Evolutionary conservation across 169 alveolate genomes (phyloP), one percentile per base, ranked within the genome.

Genomic region (Theileria parva): DNA sequence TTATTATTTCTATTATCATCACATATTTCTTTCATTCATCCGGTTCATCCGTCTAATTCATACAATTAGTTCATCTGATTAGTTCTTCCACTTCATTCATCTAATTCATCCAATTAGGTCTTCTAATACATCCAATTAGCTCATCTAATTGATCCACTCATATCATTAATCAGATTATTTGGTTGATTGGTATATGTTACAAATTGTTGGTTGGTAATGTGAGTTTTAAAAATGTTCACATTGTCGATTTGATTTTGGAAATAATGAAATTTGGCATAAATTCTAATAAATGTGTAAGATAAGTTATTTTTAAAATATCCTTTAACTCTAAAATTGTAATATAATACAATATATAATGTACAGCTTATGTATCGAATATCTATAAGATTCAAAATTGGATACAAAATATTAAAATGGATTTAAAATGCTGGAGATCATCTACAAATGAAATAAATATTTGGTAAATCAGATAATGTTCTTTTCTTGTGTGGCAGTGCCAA

Each of bases 381-480:
- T 44, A 44, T 44, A 44, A 44, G 53, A 44, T 44, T 28, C 67
- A 15, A 59, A 59, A 25, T 59, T 25, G 11, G 37, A 28, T 59
- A 59, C 67, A 59, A 59, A 59, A 59, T 23, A 25, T 59, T 28
- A 59, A 59, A 59, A 59, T 23, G 27, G 7, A 59, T 12, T 59
- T 28, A 59, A 23, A 59, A 28, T 59, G 11, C 11, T 23, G 67
- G 28, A 59, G 37, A 59, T 59, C 30, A 25, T 23, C 7, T 8
- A 59, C 67, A 59, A 59, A 59, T 23, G 67, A 28, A 59, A 59
- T 25, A 59, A 59, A 59, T 59, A 59, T 59, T 59, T 59, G 37
- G 11, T 25, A 59, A 59, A 59, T 59, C 67, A 59, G 37, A 3
- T 8, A 28, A 59, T 28, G 15, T 11, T 6, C 30, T 23, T 17